A percentile compares a stretch with the other conserved stretches of the same genome.
Evolutionary conservation across 2,329 filamentous ascomycete species (phyloP).

Genomic region (Aspergillus sp.): DNA sequence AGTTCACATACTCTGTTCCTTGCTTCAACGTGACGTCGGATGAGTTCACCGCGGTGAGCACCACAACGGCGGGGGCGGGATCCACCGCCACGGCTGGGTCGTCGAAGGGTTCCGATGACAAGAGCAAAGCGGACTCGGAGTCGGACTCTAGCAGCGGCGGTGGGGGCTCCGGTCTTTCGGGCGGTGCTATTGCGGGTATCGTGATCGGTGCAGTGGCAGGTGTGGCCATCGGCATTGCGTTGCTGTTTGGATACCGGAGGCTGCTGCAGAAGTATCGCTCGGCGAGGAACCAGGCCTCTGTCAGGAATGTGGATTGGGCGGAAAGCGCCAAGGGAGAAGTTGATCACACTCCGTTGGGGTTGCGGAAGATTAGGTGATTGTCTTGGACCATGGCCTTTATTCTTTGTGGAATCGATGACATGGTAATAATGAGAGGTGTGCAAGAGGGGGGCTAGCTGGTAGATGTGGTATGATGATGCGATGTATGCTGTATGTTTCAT

Average conservation of each 20-base stretch:
- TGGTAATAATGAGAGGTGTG: too few relatives aligned
- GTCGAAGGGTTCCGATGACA: conserved; percentile 18
- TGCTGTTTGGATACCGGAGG: conserved; percentile 19
- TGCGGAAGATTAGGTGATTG: conserved; percentile 7
- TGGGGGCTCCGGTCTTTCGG: conserved; percentile 31
- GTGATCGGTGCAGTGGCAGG: conserved; percentile 31
- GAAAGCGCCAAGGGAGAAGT: conserved; percentile 4
- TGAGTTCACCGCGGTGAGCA: conserved; percentile 27
- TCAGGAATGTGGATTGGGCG: conserved; percentile 14
- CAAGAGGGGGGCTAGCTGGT: too few relatives aligned
- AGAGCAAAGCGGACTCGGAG: conserved; percentile 14
- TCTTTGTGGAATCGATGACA: too few relatives aligned
- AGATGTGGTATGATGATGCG: too few relatives aligned
- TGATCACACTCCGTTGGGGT: conserved; percentile 1
- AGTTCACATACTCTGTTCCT: conserved; percentile 43
- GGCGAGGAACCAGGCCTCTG: conserved; percentile 11
- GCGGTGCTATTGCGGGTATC: conserved; percentile 46
- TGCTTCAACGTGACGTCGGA: conserved; percentile 49
- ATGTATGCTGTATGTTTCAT: too few relatives aligned
- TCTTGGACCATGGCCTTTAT: neutral
- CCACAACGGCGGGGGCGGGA: neutral
- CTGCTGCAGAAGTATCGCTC: conserved; percentile 15
- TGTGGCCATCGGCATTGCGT: conserved; percentile 13
- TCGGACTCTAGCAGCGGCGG: conserved; percentile 8
- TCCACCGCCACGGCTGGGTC: conserved; percentile 12